Percentiles rank a stretch among this genome's conserved stretches.
Evolutionary conservation across 371 early-diverging fungal species (phyloP).

Genomic region (Rhizopus arrhizus): DNA sequence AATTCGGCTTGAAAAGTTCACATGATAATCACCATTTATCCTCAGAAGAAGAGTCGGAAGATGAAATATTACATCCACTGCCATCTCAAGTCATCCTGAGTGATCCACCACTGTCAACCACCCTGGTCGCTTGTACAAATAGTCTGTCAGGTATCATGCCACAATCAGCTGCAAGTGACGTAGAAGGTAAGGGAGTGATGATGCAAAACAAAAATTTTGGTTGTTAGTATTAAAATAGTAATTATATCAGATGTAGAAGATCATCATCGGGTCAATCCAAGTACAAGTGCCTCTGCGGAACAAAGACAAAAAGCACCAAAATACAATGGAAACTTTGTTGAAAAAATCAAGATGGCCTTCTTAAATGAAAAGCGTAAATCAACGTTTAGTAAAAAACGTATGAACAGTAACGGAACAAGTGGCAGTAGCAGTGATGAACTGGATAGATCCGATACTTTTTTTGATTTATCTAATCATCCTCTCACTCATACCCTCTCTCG

Average conservation of each 20-base stretch:
- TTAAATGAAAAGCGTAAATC: slow-evolving; percentile 26
- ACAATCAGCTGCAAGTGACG: slow-evolving; percentile 1
- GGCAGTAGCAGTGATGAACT: slow-evolving; percentile 10
- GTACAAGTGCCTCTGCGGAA: slow-evolving; percentile 7
- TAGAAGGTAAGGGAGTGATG: not conserved
- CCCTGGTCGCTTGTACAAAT: slow-evolving; percentile 24
- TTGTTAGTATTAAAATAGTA: not conserved
- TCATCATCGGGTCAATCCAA: slow-evolving; percentile 14
- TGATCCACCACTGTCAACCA: slow-evolving; percentile 24
- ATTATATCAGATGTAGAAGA: slow-evolving; percentile 15
- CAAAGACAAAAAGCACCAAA: not conserved
- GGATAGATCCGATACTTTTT: slow-evolving; percentile 8
- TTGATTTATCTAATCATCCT: slow-evolving; percentile 13
- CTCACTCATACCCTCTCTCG: slow-evolving; percentile 24
- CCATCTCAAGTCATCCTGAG: slow-evolving; percentile 12
- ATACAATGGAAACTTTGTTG: slow-evolving; percentile 28
- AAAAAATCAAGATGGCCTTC: slow-evolving; percentile 44
- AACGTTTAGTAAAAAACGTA: slow-evolving; percentile 5
- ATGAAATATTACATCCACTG: not conserved
- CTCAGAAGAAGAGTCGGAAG: not conserved
- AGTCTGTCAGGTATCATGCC: slow-evolving; percentile 26
- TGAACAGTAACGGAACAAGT: slow-evolving; percentile 5
- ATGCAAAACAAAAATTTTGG: too few species aligned
- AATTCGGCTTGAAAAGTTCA: slow-evolving; percentile 27
- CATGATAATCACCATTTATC: slow-evolving; percentile 7